Evolutionary conservation across 148 eudicot species (phyloP).

Genomic region (Vaccinium vitisidaea): DNA sequence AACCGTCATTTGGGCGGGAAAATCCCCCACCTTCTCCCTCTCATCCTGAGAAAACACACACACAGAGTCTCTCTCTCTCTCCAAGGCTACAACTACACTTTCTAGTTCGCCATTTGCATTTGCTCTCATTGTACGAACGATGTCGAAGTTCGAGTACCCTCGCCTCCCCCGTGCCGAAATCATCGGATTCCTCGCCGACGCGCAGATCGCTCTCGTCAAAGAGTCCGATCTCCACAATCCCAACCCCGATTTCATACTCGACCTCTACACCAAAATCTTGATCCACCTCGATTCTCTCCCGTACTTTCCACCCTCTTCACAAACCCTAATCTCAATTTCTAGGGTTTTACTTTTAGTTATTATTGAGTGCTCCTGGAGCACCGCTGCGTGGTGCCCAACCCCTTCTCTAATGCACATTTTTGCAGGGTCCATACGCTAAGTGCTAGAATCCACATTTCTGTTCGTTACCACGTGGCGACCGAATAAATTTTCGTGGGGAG

Average conservation of each 20-base stretch:
- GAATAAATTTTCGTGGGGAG: too few relatives aligned
- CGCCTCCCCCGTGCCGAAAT: conserved; percentile 51
- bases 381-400: too few relatives aligned
- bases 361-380: too few relatives aligned
- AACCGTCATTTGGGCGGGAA: neutral
- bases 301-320: conserved; percentile 23
- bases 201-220: conserved; percentile 40
- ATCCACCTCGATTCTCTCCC: conserved; percentile 44
- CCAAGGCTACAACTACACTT: neutral
- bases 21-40: neutral
- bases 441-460: too few relatives aligned
- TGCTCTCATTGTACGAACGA: neutral
- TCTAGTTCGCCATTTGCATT: neutral
- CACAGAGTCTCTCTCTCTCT: neutral
- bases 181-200: conserved; percentile 34
- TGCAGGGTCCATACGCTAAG: too few relatives aligned
- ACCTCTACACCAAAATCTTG: conserved; percentile 53
- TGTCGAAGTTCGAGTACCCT: conserved; percentile 56
- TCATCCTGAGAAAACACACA: neutral
- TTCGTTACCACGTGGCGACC: too few relatives aligned
- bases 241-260: conserved; percentile 44
- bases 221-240: conserved; percentile 61
- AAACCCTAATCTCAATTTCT: conserved; percentile 19
- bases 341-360: too few relatives aligned
- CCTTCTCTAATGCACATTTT: too few relatives aligned